Base-by-base conservation (phyloP, 495 filamentous ascomycete species). In the Talaromyces trachyspermus region DNA sequence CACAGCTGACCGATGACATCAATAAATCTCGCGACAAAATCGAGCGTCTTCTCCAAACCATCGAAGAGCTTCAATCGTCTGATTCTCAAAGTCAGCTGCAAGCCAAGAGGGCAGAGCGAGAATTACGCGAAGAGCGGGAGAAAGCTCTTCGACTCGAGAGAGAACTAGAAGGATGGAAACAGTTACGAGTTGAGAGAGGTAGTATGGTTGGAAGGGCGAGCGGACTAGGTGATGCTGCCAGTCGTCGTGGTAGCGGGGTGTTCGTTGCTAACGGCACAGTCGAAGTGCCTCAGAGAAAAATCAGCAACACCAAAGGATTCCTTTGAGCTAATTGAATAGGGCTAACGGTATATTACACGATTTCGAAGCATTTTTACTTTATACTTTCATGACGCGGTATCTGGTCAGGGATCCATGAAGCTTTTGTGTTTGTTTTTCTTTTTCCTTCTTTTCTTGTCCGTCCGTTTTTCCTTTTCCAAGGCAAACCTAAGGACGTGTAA, bases 11-110 rank as follows among this genome's bases (percentile, higher is more conserved):
- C 52, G 89, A 95, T 24, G 92, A 97, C 49, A 68, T 96, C 38
- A 68, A 69, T 43, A 85, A 89, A 54, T 76, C 84, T 54, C 86
- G 92, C 32, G 92, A 96, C 60, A 94, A 90, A 67, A 77, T 87
- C 49, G 88, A 90, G 47, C 88, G 88, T 48, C 78, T 96, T 2
- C 84, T 98, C 32, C 73, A 79, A 52, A 87, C 86, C 6, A 94
- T 98, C 53, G 90, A 97, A 55, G 92, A 97, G 57, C 81, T 98
- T 23, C 90, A 98, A 62, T 75, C 85, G 22, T 82, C 78, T 23
- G 90, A 96, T 54, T 84, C 82, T 18, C 75, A 81, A n/a, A 79
- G 79, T 17, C 86, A 95, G 61, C 71, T 98, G 10, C 67, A 80
- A 23, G 81, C 85, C 9, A 81, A 90, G 29, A 78, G 92, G 7